phyloP scores from a whole-genome alignment of 1,284 basidiomycete genomes.

The Peniophora sp. region DNA sequence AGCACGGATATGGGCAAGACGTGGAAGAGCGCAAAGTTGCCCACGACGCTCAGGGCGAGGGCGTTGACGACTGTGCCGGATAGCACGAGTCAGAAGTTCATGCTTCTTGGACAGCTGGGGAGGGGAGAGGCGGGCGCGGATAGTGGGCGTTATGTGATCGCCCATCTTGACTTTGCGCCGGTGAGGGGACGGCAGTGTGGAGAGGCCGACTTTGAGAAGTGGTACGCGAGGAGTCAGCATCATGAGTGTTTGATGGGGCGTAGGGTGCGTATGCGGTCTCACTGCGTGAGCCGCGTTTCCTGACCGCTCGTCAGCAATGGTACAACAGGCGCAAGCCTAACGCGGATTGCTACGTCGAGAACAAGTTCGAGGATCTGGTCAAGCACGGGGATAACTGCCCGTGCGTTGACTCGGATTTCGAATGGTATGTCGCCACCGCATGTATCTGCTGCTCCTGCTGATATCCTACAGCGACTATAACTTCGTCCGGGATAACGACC shows the following conservation, averaged over 20 bases:
- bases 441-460: constrained; percentile 1
- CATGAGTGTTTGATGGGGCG: constrained; percentile 92
- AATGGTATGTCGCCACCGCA: constrained; percentile 59
- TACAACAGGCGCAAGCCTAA: constrained; percentile 81
- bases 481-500: constrained; percentile 62
- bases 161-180: constrained; percentile 82
- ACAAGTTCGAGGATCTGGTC: constrained; percentile 85
- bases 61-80: constrained; percentile 83
- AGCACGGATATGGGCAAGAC: constrained; percentile 77
- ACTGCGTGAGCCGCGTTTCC: not conserved
- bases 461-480: constrained; percentile 71
- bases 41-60: constrained; percentile 65
- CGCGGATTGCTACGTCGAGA: constrained; percentile 86
- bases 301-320: constrained; percentile 67
- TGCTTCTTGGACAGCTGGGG: constrained; percentile 73
- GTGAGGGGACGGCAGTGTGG: constrained; percentile 66
- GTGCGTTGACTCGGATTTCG: constrained; percentile 86
- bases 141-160: constrained; percentile 56
- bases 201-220: constrained; percentile 77
- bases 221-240: constrained; percentile 71
- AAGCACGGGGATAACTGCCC: constrained; percentile 78
- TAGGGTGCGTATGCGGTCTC: constrained; percentile 46
- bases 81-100: constrained; percentile 89
- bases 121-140: constrained; percentile 52
- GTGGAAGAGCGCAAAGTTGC: constrained; percentile 56